Conservation (phyloP, 192 early-diverging fungal species). For the Entomortierella chlamydospora region DNA sequence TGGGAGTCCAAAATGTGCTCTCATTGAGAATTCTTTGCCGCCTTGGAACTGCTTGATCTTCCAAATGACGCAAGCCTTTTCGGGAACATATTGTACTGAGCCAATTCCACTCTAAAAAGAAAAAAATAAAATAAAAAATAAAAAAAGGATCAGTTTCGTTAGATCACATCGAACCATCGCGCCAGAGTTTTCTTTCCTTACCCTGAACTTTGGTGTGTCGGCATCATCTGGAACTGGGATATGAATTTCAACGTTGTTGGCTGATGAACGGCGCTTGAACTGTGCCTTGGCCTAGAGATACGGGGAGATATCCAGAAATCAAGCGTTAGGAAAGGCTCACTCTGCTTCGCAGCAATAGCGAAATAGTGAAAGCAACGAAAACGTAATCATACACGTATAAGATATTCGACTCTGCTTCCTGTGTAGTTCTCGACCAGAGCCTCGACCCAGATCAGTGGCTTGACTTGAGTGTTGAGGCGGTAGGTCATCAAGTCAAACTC, state of each 20-base stretch:
- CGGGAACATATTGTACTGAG: conserved; percentile 91
- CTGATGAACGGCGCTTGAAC: conserved; percentile 97
- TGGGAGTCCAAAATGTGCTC: conserved; percentile 87
- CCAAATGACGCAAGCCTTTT: conserved; percentile 95
- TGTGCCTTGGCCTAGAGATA: conserved; percentile 86
- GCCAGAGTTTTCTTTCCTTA: too few species aligned
- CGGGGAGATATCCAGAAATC: neutral
- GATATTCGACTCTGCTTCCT: conserved; percentile 93
- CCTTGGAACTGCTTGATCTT: conserved; percentile 99
- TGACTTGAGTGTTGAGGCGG: conserved; percentile 84
- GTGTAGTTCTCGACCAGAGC: conserved; percentile 87
- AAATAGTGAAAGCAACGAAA: neutral
- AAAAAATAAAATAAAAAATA: neutral
- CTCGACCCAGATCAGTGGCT: conserved; percentile 89
- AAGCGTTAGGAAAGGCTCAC: too few species aligned
- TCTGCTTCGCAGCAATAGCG: too few species aligned
- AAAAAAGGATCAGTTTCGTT: neutral
- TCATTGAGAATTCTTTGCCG: conserved; percentile 95
- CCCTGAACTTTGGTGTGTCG: conserved; percentile 96
- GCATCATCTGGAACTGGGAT: conserved; percentile 99
- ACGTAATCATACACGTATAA: conserved; percentile 71
- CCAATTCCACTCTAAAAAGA: conserved; percentile 80
- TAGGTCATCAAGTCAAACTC: conserved; percentile 95
- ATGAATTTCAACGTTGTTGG: conserved; percentile 97
- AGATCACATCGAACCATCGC: too few species aligned